A percentile compares a stretch with the other conserved stretches of the same genome.
Evolutionary conservation across 2,329 filamentous ascomycete genomes (phyloP).

Genomic region (Nothophaeocryptopus gaeumannii): DNA sequence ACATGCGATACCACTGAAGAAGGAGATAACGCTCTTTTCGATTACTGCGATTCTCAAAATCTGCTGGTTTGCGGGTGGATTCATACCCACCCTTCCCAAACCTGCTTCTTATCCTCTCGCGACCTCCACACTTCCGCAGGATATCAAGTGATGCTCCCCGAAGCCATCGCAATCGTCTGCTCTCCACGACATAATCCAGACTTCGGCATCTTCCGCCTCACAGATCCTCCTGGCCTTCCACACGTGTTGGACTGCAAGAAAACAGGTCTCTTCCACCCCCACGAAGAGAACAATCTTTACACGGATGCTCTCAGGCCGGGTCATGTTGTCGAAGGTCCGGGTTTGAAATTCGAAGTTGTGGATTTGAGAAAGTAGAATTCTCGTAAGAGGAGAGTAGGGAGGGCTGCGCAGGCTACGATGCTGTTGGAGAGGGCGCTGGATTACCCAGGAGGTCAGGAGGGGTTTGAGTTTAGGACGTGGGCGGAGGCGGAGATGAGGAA

Average conservation of each 20-base stretch:
- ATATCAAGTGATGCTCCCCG: slow-evolving; percentile 94
- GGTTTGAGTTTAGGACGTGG: background rate
- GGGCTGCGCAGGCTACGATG: background rate
- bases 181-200: slow-evolving; percentile 75
- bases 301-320: slow-evolving; percentile 63
- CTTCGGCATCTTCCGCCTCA: slow-evolving; percentile 88
- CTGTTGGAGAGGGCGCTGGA: background rate
- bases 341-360: slow-evolving; percentile 61
- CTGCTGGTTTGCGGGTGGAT: slow-evolving; percentile 93
- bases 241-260: slow-evolving; percentile 78
- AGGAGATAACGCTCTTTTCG: slow-evolving; percentile 65
- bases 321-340: slow-evolving; percentile 58
- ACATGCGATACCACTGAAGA: slow-evolving; percentile 95
- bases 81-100: slow-evolving; percentile 93
- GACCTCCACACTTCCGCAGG: slow-evolving; percentile 92
- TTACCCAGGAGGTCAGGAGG: no score
- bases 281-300: slow-evolving; percentile 69
- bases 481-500: background rate
- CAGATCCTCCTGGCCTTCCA: slow-evolving; percentile 84
- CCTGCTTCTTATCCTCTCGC: slow-evolving; percentile 94
- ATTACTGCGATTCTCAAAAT: slow-evolving; percentile 82
- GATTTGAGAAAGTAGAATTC: slow-evolving; percentile 51
- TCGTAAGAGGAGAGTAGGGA: background rate
- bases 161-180: slow-evolving; percentile 96
- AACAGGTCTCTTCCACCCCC: slow-evolving; percentile 79